These are phyloP conservation scores for Penicillium arizonense DNA, from an alignment of 495 filamentous ascomycete species.

Conservation along the genomic window DNA sequence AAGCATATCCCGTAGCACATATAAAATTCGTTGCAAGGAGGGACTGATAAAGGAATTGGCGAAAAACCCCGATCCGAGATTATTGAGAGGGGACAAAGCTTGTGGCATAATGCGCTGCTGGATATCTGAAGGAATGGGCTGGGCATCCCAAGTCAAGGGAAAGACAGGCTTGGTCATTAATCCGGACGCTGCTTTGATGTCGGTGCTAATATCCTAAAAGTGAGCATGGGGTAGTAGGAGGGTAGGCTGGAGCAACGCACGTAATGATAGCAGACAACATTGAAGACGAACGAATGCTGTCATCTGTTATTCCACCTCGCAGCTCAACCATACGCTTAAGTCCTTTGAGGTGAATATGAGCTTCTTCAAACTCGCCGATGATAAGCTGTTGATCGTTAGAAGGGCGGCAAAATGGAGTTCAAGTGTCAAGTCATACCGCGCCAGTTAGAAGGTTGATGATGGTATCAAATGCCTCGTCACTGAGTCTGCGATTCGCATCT, in stretches of 20 bases:
- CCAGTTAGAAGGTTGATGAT: conserved; percentile 37
- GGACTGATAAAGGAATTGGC: conserved; percentile 25
- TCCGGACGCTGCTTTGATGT: conserved; percentile 35
- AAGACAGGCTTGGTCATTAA: conserved; percentile 38
- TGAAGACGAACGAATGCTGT: conserved; percentile 27
- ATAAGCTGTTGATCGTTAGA: conserved; percentile 27
- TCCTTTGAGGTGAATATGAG: conserved; percentile 31
- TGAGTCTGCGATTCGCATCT: conserved; percentile 25
- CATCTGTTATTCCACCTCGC: conserved; percentile 30
- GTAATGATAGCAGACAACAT: conserved; percentile 30
- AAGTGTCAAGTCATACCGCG: conserved; percentile 21
- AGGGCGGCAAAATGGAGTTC: neutral
- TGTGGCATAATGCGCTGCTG: conserved; percentile 28
- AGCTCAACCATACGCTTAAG: conserved; percentile 35
- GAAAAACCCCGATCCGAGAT: conserved; percentile 25
- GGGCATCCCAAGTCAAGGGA: conserved; percentile 29
- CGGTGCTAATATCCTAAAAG: conserved; percentile 19
- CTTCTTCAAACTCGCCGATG: conserved; percentile 32
- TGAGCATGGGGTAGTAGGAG: neutral
- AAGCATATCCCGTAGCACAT: conserved; percentile 25
- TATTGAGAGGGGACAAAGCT: conserved; percentile 20
- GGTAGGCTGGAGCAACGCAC: conserved; percentile 11
- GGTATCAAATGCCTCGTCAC: conserved; percentile 33
- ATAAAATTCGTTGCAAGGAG: conserved; percentile 20
- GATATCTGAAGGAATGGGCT: conserved; percentile 24